Evolutionary conservation across 148 eudicot genomes (phyloP), one percentile per base, ranked within the genome.

Genomic region (Silene conica): DNA sequence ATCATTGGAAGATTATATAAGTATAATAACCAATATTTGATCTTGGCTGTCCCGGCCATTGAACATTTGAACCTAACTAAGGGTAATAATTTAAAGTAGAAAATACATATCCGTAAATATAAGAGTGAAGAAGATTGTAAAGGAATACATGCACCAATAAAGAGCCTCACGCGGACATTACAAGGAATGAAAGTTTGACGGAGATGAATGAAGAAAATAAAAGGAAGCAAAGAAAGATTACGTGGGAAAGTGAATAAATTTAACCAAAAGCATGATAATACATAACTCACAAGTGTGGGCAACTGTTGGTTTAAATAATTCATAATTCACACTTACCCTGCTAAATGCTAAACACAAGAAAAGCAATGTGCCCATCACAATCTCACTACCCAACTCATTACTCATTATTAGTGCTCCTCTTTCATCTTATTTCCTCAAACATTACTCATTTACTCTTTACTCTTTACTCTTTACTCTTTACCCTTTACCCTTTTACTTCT

Each of bases 301-400:
- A 21, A n/a, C 22, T 16, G 60, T 7, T 8, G 60, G 60, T 2
- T 56, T 16, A 56, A 56, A 56, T 56, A 56, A 48, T 60, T 21
- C 25, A 19, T 38, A 66, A 18, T 8, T 64, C n/a, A n/a, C n/a
- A 18, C 16, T 23, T 23, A 20, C 1, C 23, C 16, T 63, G 21
- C n/a, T 9, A 28, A 63, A 63, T 67, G 28, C 64, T 52, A 38
- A 55, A 69, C 73, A 69, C 78, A 76, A 76, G 67, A 57, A 65
- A 76, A 76, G 54, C 68, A 23, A 76, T 25, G 16, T 45, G 23
- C 1, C 59, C 67, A 43, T 76, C 45, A 76, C 52, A 76, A 68
- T 22, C 2, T 75, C 22, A 73, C 28, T 61, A 46, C 52, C 52
- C 28, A 48, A 48, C 54, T 48, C 54, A 48, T 14, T n/a, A n/a